Evolutionary conservation across 1,284 basidiomycete species (phyloP), one percentile per base, ranked within the genome.

Genomic region (Microstroma glucosiphilum): DNA sequence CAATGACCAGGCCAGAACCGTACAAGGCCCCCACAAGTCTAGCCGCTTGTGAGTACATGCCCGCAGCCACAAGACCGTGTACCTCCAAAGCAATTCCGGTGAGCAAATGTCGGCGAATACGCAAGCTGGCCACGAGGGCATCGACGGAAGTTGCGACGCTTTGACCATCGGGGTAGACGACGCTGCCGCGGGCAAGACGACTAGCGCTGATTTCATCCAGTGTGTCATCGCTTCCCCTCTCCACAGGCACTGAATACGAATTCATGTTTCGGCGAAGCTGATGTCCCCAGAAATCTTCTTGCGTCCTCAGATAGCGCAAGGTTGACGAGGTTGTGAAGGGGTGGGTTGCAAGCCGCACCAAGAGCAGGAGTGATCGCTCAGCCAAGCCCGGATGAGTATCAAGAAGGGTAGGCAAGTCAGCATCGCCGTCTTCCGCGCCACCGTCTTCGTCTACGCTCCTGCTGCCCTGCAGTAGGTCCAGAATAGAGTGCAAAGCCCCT

Each of bases 71-170:
- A 60, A 94, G 84, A 17, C 90, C 85, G 69, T 94, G 93, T 13
- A 96, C 82, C 76, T 98, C 96, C 26, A 98, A 83, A 0, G 93
- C 91, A 7, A 88, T 87, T 25, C 90, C 85, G 65, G 94, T 88
- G 62, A 97, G 85, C 25, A 97, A 85, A 81, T 87, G 90, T 1
- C 91, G 89, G 51, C 91, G 87, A 58, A 90, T 83, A 43, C 88
- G 87, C 25, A 97, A 83, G 83, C 90, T 92, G 0, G 91, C 85
- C 43, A 86, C 85, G 19, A 96, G 81, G 0, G 86, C 84, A 1
- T 86, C 82, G 19, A 89, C 87, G 0, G 88, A 89, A 1, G 91
- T 91, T 40, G 83, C 81, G n/a, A 91, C 83, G 19, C 86, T 83
- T 40, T 72, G 84, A 6, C 89, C 87, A 70, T 92, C 90, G 13